Conservation (phyloP, 2,329 filamentous ascomycete genomes). For the Coniochaeta prunicola region DNA sequence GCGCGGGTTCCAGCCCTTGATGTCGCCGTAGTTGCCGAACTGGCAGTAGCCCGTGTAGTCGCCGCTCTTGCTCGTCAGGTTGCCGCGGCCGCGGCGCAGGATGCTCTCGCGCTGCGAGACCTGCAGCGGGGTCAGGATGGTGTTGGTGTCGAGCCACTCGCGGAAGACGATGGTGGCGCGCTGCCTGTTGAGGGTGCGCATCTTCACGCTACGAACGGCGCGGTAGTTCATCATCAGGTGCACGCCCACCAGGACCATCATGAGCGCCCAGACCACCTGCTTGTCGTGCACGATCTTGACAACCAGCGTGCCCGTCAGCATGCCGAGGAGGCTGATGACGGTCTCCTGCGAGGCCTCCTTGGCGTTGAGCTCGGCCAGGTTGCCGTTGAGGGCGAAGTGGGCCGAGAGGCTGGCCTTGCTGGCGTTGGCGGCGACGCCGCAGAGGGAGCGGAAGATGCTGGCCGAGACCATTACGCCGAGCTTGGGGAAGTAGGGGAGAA, state of each 20-base stretch:
- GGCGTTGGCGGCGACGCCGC: constrained; percentile 83
- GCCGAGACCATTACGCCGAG: constrained; percentile 41
- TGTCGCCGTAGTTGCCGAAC: constrained; percentile 31
- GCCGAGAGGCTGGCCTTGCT: constrained; percentile 86
- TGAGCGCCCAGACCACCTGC: constrained; percentile 63
- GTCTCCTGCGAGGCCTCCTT: constrained; percentile 96
- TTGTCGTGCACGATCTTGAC: constrained; percentile 69
- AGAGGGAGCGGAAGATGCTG: constrained; percentile 54
- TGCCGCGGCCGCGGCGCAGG: constrained; percentile 44
- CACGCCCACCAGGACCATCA: constrained; percentile 63
- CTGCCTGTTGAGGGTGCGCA: constrained; percentile 80
- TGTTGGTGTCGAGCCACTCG: constrained; percentile 40
- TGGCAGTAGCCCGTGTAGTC: constrained; percentile 25
- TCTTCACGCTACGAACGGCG: constrained; percentile 75
- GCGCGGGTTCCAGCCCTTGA: constrained; percentile 20
- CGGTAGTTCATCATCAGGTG: constrained; percentile 83
- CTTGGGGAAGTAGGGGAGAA: constrained; percentile 50
- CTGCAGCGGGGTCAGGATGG: constrained; percentile 55
- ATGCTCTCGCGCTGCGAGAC: constrained; percentile 60
- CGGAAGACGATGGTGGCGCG: constrained; percentile 73
- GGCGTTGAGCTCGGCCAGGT: constrained; percentile 88
- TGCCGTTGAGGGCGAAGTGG: constrained; percentile 83
- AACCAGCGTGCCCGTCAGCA: constrained; percentile 75
- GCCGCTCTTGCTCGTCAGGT: constrained; percentile 30
- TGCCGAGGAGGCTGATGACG: constrained; percentile 79